Evolutionary conservation across 139 green algal species (phyloP).

Genomic region (Chlorella ohadii): DNA sequence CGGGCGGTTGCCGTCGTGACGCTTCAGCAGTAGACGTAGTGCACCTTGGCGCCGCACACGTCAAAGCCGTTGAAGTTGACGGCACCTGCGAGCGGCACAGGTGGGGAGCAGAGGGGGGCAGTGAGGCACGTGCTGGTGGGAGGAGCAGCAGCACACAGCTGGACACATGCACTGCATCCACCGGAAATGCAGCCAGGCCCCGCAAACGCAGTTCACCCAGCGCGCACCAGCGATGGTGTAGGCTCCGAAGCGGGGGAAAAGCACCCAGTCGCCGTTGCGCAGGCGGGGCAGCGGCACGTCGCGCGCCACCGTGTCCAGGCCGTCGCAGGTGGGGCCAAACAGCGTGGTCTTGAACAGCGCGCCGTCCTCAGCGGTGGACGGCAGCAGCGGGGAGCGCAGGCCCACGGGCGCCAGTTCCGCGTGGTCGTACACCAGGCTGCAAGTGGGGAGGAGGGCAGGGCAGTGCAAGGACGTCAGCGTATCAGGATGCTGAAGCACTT

Average conservation of each 20-base stretch:
- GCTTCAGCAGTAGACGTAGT: conserved; percentile 15
- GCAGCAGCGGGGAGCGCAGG: conserved; percentile 43
- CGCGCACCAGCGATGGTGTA: conserved; percentile 79
- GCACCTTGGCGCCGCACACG: neutral
- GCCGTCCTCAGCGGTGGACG: conserved; percentile 39
- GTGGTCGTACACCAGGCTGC: conserved; percentile 76
- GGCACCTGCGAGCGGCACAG: conserved; percentile 33
- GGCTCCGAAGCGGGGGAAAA: conserved; percentile 89
- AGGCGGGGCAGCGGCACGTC: conserved; percentile 82
- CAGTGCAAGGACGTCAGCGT: no score
- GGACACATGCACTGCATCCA: neutral
- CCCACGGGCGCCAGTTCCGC: conserved; percentile 49
- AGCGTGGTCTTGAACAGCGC: conserved; percentile 68
- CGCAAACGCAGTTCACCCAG: neutral
- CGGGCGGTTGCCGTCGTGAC: no score
- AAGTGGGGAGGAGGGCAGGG: neutral
- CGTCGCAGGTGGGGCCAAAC: conserved; percentile 93
- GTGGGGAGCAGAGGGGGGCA: neutral
- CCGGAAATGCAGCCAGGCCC: no score
- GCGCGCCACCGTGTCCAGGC: conserved; percentile 83
- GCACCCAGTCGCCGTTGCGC: conserved; percentile 87
- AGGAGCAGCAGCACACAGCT: no score
- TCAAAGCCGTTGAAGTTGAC: conserved; percentile 76
- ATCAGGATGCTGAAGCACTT: neutral
- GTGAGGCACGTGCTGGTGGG: no score